A percentile compares a stretch with the other conserved stretches of the same genome.
These are phyloP conservation scores for Spergularia marina DNA, from an alignment of 148 eudicot genomes.

Conservation along the genomic window DNA sequence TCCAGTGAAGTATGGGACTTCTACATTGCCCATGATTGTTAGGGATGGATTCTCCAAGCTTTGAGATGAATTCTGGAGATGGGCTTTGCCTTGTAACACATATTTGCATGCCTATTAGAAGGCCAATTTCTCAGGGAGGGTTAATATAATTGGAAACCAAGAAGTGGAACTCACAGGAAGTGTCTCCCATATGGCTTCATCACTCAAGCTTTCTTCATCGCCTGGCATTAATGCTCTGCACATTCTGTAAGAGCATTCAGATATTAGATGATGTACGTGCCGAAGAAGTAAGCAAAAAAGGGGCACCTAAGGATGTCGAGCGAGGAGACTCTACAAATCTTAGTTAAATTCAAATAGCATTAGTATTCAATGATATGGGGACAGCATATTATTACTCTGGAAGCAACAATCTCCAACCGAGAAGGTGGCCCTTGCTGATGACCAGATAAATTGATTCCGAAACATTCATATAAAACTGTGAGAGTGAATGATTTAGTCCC, in stretches of 20 bases:
- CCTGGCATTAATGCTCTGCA: constrained; percentile 93
- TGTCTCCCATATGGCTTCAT: constrained; percentile 97
- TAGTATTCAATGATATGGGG: not conserved
- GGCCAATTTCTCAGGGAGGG: not conserved
- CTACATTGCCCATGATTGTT: not conserved
- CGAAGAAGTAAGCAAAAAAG: not conserved
- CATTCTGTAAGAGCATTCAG: constrained; percentile 53
- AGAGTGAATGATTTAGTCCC: too few relatives aligned
- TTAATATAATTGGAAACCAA: not conserved
- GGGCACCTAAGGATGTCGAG: not conserved
- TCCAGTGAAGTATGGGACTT: constrained; percentile 9
- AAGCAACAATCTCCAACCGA: not conserved
- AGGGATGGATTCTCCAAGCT: not conserved
- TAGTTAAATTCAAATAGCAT: not conserved
- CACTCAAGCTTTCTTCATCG: constrained; percentile 88
- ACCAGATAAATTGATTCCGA: not conserved
- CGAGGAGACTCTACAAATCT: too few relatives aligned
- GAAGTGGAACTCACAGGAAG: constrained; percentile 69
- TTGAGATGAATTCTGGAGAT: not conserved
- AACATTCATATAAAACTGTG: too few relatives aligned
- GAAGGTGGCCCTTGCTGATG: not conserved
- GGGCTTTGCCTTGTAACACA: not conserved
- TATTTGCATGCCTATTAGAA: not conserved
- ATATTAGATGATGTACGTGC: constrained; percentile 16
- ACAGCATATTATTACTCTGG: not conserved